phyloP scores from a whole-genome alignment of 2,329 filamentous ascomycete species.

The Alternaria longipes region DNA sequence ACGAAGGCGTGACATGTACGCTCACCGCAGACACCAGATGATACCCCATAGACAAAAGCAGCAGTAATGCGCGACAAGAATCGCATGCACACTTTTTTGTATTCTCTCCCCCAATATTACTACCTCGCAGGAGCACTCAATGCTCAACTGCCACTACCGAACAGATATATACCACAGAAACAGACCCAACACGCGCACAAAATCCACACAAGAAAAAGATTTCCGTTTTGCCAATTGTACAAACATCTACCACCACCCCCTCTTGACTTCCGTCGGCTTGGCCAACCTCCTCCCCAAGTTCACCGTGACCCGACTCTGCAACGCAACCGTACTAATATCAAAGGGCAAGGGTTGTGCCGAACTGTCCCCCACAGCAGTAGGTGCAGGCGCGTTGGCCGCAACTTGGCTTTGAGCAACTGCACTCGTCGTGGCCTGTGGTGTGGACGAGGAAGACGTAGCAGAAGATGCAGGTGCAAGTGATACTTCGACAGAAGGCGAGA shows the following conservation, averaged over 20 bases:
- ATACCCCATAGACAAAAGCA: conserved; percentile 17
- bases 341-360: conserved; percentile 38
- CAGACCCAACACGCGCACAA: neutral
- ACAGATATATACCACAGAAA: conserved; percentile 16
- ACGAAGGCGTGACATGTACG: neutral
- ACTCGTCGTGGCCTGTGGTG: conserved; percentile 17
- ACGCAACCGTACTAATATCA: conserved; percentile 44
- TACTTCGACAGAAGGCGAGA: neutral
- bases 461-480: neutral
- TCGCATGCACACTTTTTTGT: neutral
- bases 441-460: neutral
- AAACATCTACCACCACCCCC: conserved; percentile 15
- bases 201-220: neutral
- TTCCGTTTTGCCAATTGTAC: neutral
- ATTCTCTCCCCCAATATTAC: conserved; percentile 6
- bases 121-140: conserved; percentile 22
- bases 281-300: conserved; percentile 40
- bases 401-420: conserved; percentile 37
- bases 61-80: conserved; percentile 3
- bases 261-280: conserved; percentile 29
- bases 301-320: conserved; percentile 50
- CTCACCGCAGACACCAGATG: neutral
- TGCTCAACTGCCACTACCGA: conserved; percentile 12
- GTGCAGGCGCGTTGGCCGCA: conserved; percentile 20
- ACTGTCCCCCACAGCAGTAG: conserved; percentile 19